Conservation (phyloP, 345 rosid species). For the Brassica juncea region DNA sequence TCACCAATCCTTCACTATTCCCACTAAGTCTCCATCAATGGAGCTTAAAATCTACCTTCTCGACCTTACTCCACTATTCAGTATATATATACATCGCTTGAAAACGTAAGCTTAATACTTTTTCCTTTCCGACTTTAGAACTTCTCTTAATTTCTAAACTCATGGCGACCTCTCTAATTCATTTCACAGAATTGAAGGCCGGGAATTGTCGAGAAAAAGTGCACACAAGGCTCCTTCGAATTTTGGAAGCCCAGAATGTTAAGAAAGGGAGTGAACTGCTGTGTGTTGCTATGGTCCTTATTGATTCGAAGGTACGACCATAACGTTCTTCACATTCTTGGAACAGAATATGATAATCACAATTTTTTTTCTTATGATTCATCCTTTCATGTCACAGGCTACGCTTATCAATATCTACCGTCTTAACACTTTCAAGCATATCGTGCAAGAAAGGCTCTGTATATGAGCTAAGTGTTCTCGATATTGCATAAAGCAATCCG, state of each 20-base stretch:
- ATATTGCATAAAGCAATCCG: background rate
- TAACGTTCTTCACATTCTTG: background rate
- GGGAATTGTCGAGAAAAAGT: background rate
- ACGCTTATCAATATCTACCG: background rate
- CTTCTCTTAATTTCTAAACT: background rate
- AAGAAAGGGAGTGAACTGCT: background rate
- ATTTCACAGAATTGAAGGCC: background rate
- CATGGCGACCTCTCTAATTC: background rate
- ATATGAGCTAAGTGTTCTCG: background rate
- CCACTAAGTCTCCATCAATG: background rate
- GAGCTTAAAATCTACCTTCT: background rate
- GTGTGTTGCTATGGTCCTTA: background rate
- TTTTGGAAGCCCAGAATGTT: background rate
- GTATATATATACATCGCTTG: background rate
- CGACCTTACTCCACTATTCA: background rate
- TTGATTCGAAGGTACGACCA: background rate
- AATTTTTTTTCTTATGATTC: background rate
- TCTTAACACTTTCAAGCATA: background rate
- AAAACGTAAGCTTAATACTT: background rate
- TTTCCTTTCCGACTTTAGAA: background rate
- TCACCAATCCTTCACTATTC: too few relatives aligned
- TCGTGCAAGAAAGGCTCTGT: background rate
- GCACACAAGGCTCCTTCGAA: background rate
- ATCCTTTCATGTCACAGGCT: background rate
- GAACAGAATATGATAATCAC: background rate